Conservation (phyloP, 192 early-diverging fungal genomes). For the Backusella westeae region DNA sequence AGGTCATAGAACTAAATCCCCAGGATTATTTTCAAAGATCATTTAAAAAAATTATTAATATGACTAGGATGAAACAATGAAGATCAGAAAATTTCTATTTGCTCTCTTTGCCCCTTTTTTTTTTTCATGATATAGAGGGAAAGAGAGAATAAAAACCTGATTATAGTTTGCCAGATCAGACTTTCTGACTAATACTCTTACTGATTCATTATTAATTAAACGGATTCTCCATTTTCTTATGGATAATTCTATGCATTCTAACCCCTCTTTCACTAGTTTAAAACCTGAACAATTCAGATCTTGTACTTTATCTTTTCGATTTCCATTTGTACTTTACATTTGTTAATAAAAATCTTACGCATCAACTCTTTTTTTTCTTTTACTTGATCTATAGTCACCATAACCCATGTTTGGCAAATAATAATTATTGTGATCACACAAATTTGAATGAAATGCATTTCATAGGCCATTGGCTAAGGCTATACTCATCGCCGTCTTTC, state of each 20-base stretch:
- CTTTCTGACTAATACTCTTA: background rate
- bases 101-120: too few relatives aligned
- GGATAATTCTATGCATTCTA: background rate
- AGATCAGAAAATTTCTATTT: background rate
- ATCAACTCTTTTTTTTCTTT: background rate
- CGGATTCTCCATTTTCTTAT: background rate
- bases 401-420: background rate
- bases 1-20: background rate
- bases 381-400: background rate
- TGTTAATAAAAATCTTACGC: background rate
- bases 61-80: background rate
- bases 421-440: slow-evolving; percentile 6
- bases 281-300: background rate
- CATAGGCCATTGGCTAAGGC: background rate
- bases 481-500: background rate
- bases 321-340: background rate
- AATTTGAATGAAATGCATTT: background rate
- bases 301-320: background rate
- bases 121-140: background rate
- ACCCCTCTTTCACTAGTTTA: slow-evolving; percentile 4
- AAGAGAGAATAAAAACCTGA: background rate
- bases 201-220: slow-evolving; percentile 6
- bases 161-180: slow-evolving; percentile 1
- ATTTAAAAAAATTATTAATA: background rate
- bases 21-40: background rate